Percentiles rank a stretch among this genome's conserved stretches.
Evolutionary conservation across 2,329 filamentous ascomycete genomes (phyloP).

Genomic region (Xylariaceae sp.): DNA sequence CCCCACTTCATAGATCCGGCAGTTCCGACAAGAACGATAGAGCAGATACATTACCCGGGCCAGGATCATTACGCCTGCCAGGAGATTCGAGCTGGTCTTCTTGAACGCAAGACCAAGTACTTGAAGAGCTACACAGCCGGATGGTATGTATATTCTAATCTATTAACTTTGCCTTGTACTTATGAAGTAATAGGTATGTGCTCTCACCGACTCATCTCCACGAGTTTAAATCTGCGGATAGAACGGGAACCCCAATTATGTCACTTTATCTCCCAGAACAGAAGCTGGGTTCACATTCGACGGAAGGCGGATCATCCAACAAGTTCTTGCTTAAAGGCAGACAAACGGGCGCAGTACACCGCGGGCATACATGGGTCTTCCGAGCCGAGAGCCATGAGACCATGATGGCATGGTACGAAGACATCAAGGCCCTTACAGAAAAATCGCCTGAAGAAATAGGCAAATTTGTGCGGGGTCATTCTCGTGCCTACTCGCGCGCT

Average conservation of each 20-base stretch:
- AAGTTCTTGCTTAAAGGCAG: constrained; percentile 98
- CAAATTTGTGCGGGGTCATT: constrained; percentile 79
- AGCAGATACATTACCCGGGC: constrained; percentile 87
- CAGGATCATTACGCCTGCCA: constrained; percentile 74
- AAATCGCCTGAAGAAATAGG: constrained; percentile 82
- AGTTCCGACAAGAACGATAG: constrained; percentile 67
- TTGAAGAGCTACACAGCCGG: constrained; percentile 94
- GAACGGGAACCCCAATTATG: constrained; percentile 88
- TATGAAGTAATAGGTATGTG: constrained; percentile 64
- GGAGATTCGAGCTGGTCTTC: constrained; percentile 82
- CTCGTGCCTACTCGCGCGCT: constrained; percentile 67
- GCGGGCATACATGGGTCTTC: constrained; percentile 69
- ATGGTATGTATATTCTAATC: constrained; percentile 59
- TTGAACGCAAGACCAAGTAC: constrained; percentile 98
- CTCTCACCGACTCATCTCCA: constrained; percentile 94
- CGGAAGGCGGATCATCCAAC: constrained; percentile 76
- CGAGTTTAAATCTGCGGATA: constrained; percentile 98
- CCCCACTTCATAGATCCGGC: constrained; percentile 83
- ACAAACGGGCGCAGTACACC: constrained; percentile 88
- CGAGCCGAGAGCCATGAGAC: constrained; percentile 75
- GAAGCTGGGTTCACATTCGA: constrained; percentile 88
- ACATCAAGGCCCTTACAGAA: constrained; percentile 84
- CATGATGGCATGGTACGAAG: constrained; percentile 95
- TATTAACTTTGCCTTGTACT: constrained; percentile 21
- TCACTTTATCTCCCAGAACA: constrained; percentile 92